These are phyloP conservation scores for Termitomyces bulborhizus DNA, from an alignment of 768 basidiomycete species.

Conservation along the genomic window DNA sequence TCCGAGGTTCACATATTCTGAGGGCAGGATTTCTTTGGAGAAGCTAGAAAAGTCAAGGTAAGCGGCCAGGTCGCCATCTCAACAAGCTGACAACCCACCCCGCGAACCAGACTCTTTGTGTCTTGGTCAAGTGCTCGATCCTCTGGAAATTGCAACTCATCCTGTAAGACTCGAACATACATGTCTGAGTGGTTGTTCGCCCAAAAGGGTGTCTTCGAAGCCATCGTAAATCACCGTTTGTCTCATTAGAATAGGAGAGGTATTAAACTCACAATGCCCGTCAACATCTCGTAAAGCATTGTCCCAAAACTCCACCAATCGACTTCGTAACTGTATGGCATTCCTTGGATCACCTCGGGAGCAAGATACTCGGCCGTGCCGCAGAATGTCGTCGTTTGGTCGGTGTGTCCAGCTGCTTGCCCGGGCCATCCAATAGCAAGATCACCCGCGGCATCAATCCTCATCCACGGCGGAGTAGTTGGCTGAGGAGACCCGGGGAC, in stretches of 20 bases:
- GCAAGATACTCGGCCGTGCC: conserved; percentile 97
- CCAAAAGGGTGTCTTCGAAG: conserved; percentile 79
- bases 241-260: conserved; percentile 10
- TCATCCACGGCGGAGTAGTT: conserved; percentile 75
- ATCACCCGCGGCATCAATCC: conserved; percentile 49
- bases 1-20: conserved; percentile 86
- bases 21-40: conserved; percentile 90
- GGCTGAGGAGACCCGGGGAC: conserved; percentile 37
- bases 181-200: conserved; percentile 91
- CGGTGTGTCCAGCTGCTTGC: conserved; percentile 39
- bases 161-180: conserved; percentile 90
- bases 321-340: conserved; percentile 88
- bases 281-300: conserved; percentile 96
- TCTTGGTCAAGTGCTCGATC: conserved; percentile 91
- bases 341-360: conserved; percentile 91
- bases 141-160: conserved; percentile 85
- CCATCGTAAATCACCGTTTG: conserved; percentile 4
- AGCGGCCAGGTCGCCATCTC: conserved; percentile 6
- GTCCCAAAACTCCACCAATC: conserved; percentile 99
- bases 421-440: conserved; percentile 53
- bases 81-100: conserved; percentile 47
- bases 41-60: conserved; percentile 41
- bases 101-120: conserved; percentile 92
- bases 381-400: conserved; percentile 84
- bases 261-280: conserved; percentile 72